Base-by-base conservation (phyloP, 495 filamentous ascomycete species). In the Apodospora peruviana region DNA sequence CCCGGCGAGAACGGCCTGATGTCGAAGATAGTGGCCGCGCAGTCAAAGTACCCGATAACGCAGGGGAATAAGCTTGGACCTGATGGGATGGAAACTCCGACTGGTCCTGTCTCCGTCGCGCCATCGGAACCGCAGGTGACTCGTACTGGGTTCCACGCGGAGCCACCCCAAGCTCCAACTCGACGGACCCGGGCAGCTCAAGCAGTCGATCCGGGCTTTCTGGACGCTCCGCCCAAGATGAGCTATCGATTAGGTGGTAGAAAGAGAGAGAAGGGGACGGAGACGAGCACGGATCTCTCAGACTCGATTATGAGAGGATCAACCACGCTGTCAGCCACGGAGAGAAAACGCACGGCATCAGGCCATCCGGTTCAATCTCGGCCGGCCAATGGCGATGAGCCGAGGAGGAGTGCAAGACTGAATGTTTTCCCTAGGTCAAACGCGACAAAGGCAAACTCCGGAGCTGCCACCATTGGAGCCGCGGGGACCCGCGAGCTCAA, bases 291-390 rank as follows among this genome's bases (percentile, higher is more conserved):
- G 1, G 63, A 66, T 14, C 47, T 53, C 12, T 51, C 51, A 36
- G 59, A 62, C 10, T 25, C 57, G 4, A 41, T 47, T 10, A 43
- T 50, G 29, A 50, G 48, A 23, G 47, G 36, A 4, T 50, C 55
- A 12, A 56, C 72, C 18, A n/a, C n/a, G n/a, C n/a, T n/a, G n/a
- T n/a, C n/a, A n/a, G 64, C 63, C 1, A 61, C 67, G 8, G 85
- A 85, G 52, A 79, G 88, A 59, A 96, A 95, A 68, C 78, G 90
- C 50, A 95, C 90, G 4, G 77, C 91, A 14, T 91, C 90, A 23
- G 90, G 90, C 2, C 86, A 91, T 56, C 79, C 80, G 12, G 80
- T 86, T 8, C 80, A 86, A 53, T 66, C 81, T 10, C 68, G 74
- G 47, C 67, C 78, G 47, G 67, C 20, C 11, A 75, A 76, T 37